Base-by-base conservation (phyloP, 2,329 filamentous ascomycete species). In the Parafenestella ontariensis region DNA sequence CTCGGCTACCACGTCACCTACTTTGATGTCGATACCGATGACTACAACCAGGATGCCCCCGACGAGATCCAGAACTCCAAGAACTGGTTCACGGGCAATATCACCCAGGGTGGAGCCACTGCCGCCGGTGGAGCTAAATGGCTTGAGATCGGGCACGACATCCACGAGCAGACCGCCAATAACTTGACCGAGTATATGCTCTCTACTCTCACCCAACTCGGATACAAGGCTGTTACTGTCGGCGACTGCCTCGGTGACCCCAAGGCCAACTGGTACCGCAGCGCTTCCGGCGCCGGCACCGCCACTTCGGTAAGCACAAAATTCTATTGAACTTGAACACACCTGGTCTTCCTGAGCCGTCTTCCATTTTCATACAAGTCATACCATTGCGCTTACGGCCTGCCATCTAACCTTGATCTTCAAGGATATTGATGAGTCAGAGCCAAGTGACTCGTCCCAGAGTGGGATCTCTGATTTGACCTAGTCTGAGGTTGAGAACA, bases 1-100 rank as follows among this genome's bases (percentile, higher is more conserved):
- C 69, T 87, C 45, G 82, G 82, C 51, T 87, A 86, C 77, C 84
- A 85, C 66, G 80, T 87, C 65, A 82, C 84, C 64, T 87, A 84
- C 63, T 79, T 86, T 65, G 83, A 87, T 58, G 76, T 88, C 44
- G 85, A 88, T 66, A 81, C 85, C 1, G 82, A 85, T 46, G 86
- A 88, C 73, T 87, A 86, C 79, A 82, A 86, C 65, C 80, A 83
- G 46, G 73, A 80, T 54, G 75, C 78, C 3, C 77, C 83, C 0
- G 68, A 73, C 50, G 61, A 76, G 53, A 82, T 83, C 46, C 77
- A 82, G 58, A 80, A 82, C 70, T 82, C 83, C 64, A 77, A 86
- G 76, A 73, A 82, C 62, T 79, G 77, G 61, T 86, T 87, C 74
- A 66, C 74, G 56, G 68, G 75, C 24, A 80, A 79, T 49, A 79